phyloP scores from a whole-genome alignment of 495 filamentous ascomycete species.

The Hypoxylon perforatum region DNA sequence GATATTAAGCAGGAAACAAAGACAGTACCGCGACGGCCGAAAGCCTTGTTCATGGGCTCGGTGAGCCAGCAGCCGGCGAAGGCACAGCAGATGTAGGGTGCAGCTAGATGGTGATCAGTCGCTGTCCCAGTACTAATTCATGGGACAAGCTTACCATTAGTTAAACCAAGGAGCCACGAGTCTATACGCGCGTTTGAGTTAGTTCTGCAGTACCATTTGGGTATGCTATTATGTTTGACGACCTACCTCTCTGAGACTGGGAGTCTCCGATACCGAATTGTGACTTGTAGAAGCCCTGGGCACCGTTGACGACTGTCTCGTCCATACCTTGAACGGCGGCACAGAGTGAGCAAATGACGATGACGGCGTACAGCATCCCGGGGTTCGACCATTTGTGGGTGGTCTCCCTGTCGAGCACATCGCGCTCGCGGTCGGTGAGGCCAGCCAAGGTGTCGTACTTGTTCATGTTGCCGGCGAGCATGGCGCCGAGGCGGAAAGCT shows the following conservation, averaged over 20 bases:
- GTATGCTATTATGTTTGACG: neutral
- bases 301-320: constrained; percentile 84
- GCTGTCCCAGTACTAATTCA: constrained; percentile 32
- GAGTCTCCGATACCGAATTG: constrained; percentile 75
- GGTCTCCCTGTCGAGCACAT: constrained; percentile 70
- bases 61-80: constrained; percentile 86
- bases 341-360: constrained; percentile 63
- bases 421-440: constrained; percentile 66
- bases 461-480: constrained; percentile 62
- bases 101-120: constrained; percentile 36
- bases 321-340: constrained; percentile 74
- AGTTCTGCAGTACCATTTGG: neutral
- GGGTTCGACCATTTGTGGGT: constrained; percentile 81
- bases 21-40: constrained; percentile 86
- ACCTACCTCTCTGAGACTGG: constrained; percentile 45
- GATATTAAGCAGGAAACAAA: constrained; percentile 66
- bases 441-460: constrained; percentile 64
- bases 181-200: constrained; percentile 33
- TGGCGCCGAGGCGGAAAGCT: constrained; percentile 78
- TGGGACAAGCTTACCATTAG: constrained; percentile 57
- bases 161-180: constrained; percentile 76
- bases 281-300: constrained; percentile 72
- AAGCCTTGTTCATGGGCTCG: constrained; percentile 78
- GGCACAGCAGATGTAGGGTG: constrained; percentile 82
- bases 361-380: constrained; percentile 70